Base-by-base conservation (phyloP, 2,329 filamentous ascomycete species). In the Stromatinia cepivora region DNA sequence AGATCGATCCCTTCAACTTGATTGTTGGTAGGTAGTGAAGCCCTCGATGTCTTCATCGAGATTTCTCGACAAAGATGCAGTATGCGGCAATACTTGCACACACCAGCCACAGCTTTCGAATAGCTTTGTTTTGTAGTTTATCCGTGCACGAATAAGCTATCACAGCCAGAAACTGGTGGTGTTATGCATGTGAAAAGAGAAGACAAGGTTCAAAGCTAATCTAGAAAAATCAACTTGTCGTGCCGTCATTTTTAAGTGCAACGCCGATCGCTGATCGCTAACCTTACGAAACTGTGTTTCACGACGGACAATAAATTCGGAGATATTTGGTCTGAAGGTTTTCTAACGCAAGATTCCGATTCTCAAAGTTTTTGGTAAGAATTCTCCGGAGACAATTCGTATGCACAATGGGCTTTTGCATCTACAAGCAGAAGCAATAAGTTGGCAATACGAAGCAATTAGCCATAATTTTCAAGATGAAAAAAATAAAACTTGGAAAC, bases 361-460 rank as follows among this genome's bases (percentile, higher is more conserved):
- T 15, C 39, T 39, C 10, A 36, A 56, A 22, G 31, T 57, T 39
- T 39, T 15, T 39, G 20, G 13, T n/a, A 57, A 34, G 22, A 56
- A 20, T 36, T 6, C 6, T 4, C 13, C 34, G 22, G 22, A 36
- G 11, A 42, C 22, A 42, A 25, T 42, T 42, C 1, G 1, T 25
- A 42, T 58, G 13, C 34, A 58, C 13, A 17, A 25, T 25, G 22
- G 13, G 7, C 9, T 42, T 22, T 42, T 25, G 54, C 34, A 42
- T 58, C 42, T 62, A 48, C 25, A 15, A 48, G 20, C 25, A n/a
- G 58, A 46, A 31, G 13, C 4, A 61, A 61, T 59, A 61, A 48
- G 42, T 46, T 62, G 58, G 58, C 28, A 36, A 48, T 62, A 62
- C 59, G 59, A 62, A 62, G 45, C 22, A 34, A 62, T 48, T 36